These are phyloP conservation scores for Lasiodiplodia sp. DNA, from an alignment of 2,329 filamentous ascomycete species.

Conservation along the genomic window DNA sequence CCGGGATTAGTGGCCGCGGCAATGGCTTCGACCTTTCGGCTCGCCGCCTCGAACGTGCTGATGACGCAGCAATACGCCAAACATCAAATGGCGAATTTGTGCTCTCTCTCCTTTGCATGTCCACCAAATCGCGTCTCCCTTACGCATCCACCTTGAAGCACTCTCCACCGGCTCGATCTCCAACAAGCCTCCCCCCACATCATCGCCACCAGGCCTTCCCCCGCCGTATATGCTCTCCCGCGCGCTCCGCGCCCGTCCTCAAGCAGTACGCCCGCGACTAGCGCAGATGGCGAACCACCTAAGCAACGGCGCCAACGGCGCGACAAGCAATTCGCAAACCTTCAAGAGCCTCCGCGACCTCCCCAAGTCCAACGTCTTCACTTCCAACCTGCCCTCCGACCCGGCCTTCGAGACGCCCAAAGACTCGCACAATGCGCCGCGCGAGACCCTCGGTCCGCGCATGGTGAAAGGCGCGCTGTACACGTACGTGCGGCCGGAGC, in stretches of 20 bases:
- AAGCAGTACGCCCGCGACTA: constrained; percentile 41
- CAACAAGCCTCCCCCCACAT: neutral
- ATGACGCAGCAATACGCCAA: constrained; percentile 21
- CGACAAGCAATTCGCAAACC: constrained; percentile 32
- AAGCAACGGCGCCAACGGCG: constrained; percentile 34
- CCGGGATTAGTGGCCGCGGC: constrained; percentile 6
- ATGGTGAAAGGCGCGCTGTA: constrained; percentile 85
- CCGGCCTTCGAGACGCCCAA: constrained; percentile 79
- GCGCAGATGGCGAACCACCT: constrained; percentile 55
- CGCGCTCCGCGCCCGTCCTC: constrained; percentile 29
- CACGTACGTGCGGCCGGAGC: constrained; percentile 87
- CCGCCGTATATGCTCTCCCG: constrained; percentile 34
- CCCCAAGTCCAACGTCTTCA: constrained; percentile 71
- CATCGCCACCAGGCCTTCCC: neutral
- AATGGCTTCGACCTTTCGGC: neutral
- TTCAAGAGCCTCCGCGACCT: constrained; percentile 56
- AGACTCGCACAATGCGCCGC: constrained; percentile 80
- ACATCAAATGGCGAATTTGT: constrained; percentile 7
- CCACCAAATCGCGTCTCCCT: neutral
- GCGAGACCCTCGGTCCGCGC: constrained; percentile 78
- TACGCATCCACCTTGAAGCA: neutral
- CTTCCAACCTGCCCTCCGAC: constrained; percentile 75
- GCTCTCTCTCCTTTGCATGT: neutral
- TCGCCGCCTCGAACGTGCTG: constrained; percentile 17
- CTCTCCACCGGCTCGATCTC: neutral